Evolutionary conservation across 2,329 filamentous ascomycete genomes (phyloP), one percentile per base, ranked within the genome.

Genomic region (Seiridium unicorne): DNA sequence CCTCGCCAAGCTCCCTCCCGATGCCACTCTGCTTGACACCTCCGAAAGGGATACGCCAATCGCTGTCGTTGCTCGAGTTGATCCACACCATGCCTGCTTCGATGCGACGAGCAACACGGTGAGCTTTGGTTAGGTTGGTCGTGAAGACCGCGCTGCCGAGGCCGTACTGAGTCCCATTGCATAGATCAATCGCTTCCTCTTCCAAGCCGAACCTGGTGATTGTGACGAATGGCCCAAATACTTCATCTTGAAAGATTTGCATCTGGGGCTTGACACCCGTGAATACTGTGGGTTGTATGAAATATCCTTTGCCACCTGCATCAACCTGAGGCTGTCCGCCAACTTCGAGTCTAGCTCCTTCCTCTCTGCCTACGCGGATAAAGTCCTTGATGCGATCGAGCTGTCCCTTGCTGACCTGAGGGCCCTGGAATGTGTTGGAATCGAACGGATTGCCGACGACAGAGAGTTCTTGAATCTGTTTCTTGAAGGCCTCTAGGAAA

Each of bases 381-480:
- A 89, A 94, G 1, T 80, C 81, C 34, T 93, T 78, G 2, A 94
- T 83, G 40, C 85, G 80, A 55, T 92, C 88, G 66, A 89, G 90
- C 70, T 93, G 90, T 7, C 79, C 74, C 70, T 88, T 88, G 3
- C 88, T 89, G 48, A 92, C 84, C 69, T 92, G 89, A 0, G 90
- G 90, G 0, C 90, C 90, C 69, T 92, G 89, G 77, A 88, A 90
- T 0, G 89, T 91, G 42, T 79, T 79, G 65, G 89, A 83, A 4
- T 82, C 80, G 72, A 91, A 92, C 0, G 88, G 89, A 68, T 92
- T 84, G 58, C 90, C 90, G 10, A 92, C 81, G 56, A 83, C 88
- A 38, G 84, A 83, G 26, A 79, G 76, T 77, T 71, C 0, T 62
- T 81, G 79, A 58, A 89, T 78, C 61, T 83, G 77, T 48, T 84